Conservation (phyloP, 208 protist genomes). For the Novymonas esmeraldas region DNA sequence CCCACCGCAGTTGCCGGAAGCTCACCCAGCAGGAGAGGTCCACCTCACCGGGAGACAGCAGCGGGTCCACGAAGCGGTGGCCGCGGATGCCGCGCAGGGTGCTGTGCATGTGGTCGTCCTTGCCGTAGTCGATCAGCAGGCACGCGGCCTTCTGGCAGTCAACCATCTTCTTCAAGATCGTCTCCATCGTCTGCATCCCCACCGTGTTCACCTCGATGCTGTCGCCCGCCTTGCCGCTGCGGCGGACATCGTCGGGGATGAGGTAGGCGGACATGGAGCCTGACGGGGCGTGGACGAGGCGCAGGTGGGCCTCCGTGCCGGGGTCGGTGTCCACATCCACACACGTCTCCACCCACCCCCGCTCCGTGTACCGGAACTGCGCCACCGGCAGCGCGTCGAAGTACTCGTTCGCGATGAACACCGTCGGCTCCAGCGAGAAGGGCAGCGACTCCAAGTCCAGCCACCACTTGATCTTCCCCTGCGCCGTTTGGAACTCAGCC, state of each 20-base stretch:
- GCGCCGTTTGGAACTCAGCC: constrained; percentile 81
- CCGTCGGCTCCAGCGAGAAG: constrained; percentile 81
- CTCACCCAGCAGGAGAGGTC: constrained; percentile 91
- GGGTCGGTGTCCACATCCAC: constrained; percentile 91
- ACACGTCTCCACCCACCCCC: constrained; percentile 92
- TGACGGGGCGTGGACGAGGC: constrained; percentile 85
- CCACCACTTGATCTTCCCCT: constrained; percentile 90
- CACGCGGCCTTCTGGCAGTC: constrained; percentile 81
- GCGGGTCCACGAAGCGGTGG: constrained; percentile 89
- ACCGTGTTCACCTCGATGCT: constrained; percentile 86
- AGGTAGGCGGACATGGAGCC: constrained; percentile 87
- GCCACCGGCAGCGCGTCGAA: constrained; percentile 93
- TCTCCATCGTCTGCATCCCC: constrained; percentile 89
- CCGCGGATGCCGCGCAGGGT: constrained; percentile 89
- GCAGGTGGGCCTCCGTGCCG: constrained; percentile 83
- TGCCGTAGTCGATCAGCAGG: constrained; percentile 93
- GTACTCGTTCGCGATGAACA: constrained; percentile 92
- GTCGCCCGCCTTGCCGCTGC: constrained; percentile 69
- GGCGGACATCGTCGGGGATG: constrained; percentile 85
- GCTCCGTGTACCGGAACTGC: constrained; percentile 92
- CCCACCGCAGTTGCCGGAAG: constrained; percentile 87
- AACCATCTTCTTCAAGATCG: constrained; percentile 87
- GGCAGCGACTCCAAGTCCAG: constrained; percentile 85
- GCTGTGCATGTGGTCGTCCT: constrained; percentile 92
- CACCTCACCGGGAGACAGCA: constrained; percentile 92